Base-by-base conservation (phyloP, 345 rosid genomes). In the Salix arbutifolia region DNA sequence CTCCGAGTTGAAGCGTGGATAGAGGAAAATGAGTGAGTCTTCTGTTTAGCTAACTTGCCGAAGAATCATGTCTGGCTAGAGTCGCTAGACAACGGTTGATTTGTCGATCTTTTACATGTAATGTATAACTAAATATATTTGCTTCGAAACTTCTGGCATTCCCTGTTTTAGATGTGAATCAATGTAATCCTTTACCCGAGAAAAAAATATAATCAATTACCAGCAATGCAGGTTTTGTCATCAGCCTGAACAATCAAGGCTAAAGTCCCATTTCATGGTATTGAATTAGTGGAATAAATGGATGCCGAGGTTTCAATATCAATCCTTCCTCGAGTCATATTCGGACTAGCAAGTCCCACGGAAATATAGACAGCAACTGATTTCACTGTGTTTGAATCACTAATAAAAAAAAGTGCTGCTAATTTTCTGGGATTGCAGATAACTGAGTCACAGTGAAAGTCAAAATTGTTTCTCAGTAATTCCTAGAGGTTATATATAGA, bases 1-100 rank as follows among this genome's bases (percentile, higher is more conserved):
- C 89, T 87, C 33, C 87, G 88, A 44, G 70, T 86, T 19, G 91
- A 90, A 74, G 89, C 90, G 13, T 79, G 67, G 73, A 69, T 86
- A n/a, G 92, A 90, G 71, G 94, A 89, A 85, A 81, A 87, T 3
- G 91, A 88, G 76, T 75, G 67, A 74, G 30, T 19, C 42, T 42
- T 30, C 17, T 26, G 18, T 65, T 65, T 28, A 65, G 30, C 4
- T 16, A 66, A 33, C 40, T 26, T 28, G 67, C 14, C 33, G 1
- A 21, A 71, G 42, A 50, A 26, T 13, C 13, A 46, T 6, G 10
- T 4, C 9, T 26, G 26, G 44, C 26, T 4, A 25, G 56, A 60
- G 44, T 19, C 16, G 40, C 25, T 65, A 40, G 14, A 40, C 44
- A 40, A 2, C 3, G 44, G 71, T 12, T 75, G 25, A 33, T 67